Evolutionary conservation across 2,329 filamentous ascomycete species (phyloP).

Genomic region (Nemania serpens): DNA sequence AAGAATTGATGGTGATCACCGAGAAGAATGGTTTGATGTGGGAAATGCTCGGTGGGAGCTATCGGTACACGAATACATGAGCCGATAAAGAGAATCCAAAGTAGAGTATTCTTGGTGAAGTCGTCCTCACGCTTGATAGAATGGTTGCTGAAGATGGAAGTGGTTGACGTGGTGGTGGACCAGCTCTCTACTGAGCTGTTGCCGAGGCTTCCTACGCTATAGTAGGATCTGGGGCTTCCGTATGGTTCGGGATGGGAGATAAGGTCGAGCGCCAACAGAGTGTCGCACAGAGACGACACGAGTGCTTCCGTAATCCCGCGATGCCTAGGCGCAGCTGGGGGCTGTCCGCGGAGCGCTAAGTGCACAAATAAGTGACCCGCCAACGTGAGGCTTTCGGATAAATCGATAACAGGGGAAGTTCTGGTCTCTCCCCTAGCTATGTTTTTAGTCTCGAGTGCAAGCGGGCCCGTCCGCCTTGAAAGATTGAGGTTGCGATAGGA

Average conservation of each 20-base stretch:
- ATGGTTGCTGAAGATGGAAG: constrained; percentile 15
- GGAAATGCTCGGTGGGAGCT: constrained; percentile 15
- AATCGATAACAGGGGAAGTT: constrained; percentile 30
- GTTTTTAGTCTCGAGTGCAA: constrained; percentile 23
- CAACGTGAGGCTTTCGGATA: constrained; percentile 39
- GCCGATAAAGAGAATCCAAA: constrained; percentile 42
- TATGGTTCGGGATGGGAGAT: constrained; percentile 31
- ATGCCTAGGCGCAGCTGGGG: constrained; percentile 39
- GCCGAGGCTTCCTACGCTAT: constrained; percentile 22
- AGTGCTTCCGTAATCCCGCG: constrained; percentile 38
- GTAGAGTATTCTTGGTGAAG: constrained; percentile 37
- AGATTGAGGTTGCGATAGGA: constrained; percentile 28
- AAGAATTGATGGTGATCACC: constrained; percentile 40
- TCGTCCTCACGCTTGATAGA: constrained; percentile 29
- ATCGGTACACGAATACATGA: constrained; percentile 39
- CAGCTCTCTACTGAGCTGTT: constrained; percentile 27
- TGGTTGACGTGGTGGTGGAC: constrained; percentile 25
- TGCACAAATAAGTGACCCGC: constrained; percentile 42
- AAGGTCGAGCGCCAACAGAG: constrained; percentile 35
- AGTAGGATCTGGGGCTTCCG: constrained; percentile 25
- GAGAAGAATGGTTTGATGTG: constrained; percentile 26
- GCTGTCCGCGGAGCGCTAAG: constrained; percentile 40
- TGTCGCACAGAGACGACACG: constrained; percentile 36
- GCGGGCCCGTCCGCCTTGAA: constrained; percentile 24
- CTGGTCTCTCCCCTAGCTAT: constrained; percentile 12